These are phyloP conservation scores for Penicillium concentricum DNA, from an alignment of 2,329 filamentous ascomycete species.

Conservation along the genomic window DNA sequence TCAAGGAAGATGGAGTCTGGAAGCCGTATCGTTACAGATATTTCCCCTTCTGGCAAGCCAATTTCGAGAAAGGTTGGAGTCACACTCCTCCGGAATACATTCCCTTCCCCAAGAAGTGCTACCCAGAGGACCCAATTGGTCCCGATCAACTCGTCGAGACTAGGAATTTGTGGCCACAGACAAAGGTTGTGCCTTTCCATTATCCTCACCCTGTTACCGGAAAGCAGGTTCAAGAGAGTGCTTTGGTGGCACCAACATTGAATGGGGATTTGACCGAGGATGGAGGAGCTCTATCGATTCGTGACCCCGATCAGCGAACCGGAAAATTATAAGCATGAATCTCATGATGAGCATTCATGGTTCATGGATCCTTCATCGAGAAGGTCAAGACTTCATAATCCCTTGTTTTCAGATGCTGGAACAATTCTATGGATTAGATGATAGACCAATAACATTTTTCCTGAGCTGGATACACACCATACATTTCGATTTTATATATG, in stretches of 20 bases:
- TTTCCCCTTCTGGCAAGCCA: constrained; percentile 59
- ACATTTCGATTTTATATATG: too few relatives aligned
- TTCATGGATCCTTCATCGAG: too few relatives aligned
- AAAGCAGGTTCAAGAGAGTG: neutral
- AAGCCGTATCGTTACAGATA: constrained; percentile 56
- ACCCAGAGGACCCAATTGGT: constrained; percentile 36
- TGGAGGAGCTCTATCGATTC: too few relatives aligned
- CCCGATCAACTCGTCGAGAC: constrained; percentile 56
- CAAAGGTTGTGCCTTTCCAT: constrained; percentile 40
- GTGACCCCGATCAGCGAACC: too few relatives aligned
- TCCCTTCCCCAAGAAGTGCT: neutral
- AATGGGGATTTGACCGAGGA: neutral
- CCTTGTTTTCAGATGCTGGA: too few relatives aligned
- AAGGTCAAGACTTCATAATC: too few relatives aligned
- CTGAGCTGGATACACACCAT: too few relatives aligned
- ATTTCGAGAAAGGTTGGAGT: constrained; percentile 55
- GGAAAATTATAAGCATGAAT: too few relatives aligned
- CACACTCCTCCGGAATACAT: constrained; percentile 50
- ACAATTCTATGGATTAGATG: too few relatives aligned
- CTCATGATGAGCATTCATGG: too few relatives aligned
- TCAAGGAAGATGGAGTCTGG: constrained; percentile 57
- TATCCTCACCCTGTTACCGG: neutral
- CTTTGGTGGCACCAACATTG: neutral
- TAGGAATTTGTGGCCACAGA: constrained; percentile 58
- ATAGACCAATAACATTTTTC: too few relatives aligned